Base-by-base conservation (phyloP, 495 filamentous ascomycete genomes). In the Geoglossum glabrum region DNA sequence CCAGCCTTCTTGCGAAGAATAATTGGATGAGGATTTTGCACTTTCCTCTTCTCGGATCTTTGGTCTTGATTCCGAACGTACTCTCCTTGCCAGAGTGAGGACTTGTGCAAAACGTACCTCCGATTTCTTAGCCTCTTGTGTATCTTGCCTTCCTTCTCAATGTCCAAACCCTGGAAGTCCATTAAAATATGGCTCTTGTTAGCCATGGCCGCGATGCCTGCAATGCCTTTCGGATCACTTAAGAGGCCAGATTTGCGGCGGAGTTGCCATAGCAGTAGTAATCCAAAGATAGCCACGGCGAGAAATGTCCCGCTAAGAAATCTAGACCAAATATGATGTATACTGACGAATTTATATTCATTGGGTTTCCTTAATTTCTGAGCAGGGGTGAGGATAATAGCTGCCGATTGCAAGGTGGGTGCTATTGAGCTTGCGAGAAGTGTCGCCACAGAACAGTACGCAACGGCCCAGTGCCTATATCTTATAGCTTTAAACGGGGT, bases 201-300 rank as follows among this genome's bases (percentile, higher is more conserved):
- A 1, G 84, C 82, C 82, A 87, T 85, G 28, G 82, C 76, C 17
- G 84, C 84, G 11, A 87, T 73, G 25, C 84, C 84, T 6, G 83
- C 82, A 55, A 87, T 84, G 15, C 84, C 84, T 54, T 79, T 82
- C 6, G 84, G 82, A 63, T 86, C 84, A 25, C 76, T 74, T 1
- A 80, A 63, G 8, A 87, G 73, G 0, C 84, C 84, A 17, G 80
- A 82, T 31, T 74, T 75, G 15, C 84, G 73, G 21, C 71, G 77
- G 34, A 80, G 75, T 60, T 78, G 74, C 40, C 83, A 70, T 8
- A 86, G 69, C 15, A 81, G 62, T 1, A 70, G 43, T 34, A 68
- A 31, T 0, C 77, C 80, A n/a, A 80, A 67, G 28, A 74, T 57
- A n/a, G 78, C 78, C 26, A 79, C 75, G 50, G 80, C 36, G 10